These are phyloP conservation scores for Kazachstania bromeliacearum DNA, from an alignment of 805 yeast genomes.

Conservation along the genomic window DNA sequence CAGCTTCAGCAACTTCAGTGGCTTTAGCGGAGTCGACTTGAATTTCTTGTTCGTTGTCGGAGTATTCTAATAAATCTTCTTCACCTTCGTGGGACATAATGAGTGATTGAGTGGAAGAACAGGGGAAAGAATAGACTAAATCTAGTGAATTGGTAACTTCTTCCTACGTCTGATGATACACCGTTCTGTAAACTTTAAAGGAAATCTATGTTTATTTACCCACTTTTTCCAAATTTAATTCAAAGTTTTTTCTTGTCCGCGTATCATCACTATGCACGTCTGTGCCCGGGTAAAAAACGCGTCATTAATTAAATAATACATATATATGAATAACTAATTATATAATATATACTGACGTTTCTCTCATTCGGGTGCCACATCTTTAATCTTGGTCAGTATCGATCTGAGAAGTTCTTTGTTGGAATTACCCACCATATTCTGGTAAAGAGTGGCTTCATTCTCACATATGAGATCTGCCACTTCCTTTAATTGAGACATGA, in stretches of 20 bases:
- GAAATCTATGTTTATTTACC: neutral
- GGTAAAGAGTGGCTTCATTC: slow-evolving; percentile 1
- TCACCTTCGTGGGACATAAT: slow-evolving; percentile 90
- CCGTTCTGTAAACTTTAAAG: neutral
- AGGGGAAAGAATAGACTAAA: neutral
- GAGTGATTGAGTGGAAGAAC: neutral
- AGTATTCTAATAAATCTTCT: slow-evolving; percentile 98
- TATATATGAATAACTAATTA: too few relatives aligned
- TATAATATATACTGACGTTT: too few relatives aligned
- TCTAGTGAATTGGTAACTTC: neutral
- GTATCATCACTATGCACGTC: neutral
- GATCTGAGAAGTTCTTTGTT: neutral
- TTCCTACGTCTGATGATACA: neutral
- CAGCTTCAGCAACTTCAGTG: slow-evolving; percentile 26
- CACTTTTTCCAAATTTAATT: neutral
- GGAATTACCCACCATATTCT: neutral
- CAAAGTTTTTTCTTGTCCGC: neutral
- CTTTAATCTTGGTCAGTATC: neutral
- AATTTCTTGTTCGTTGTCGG: slow-evolving; percentile 94
- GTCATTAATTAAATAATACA: too few relatives aligned
- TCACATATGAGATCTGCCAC: neutral
- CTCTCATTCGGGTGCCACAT: too few relatives aligned
- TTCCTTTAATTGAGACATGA: neutral
- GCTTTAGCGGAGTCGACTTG: slow-evolving; percentile 47
- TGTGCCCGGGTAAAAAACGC: neutral